Conservation (phyloP, 83 land plant genomes). For the Thuja plicata region DNA sequence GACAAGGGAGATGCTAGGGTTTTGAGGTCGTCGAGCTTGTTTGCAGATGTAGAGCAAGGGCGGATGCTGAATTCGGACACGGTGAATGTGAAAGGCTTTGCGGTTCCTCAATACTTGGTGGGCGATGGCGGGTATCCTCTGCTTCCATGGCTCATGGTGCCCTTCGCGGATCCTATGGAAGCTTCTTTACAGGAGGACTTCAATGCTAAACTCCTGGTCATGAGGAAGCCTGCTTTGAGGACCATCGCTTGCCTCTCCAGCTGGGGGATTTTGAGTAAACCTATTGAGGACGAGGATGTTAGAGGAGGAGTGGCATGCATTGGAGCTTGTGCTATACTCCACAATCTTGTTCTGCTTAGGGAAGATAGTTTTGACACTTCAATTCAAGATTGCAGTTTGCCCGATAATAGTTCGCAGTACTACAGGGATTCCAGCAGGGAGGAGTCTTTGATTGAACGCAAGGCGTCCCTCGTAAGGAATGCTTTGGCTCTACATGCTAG, state of each 20-base stretch:
- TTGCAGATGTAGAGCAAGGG: conserved; percentile 38
- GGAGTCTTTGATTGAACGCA: conserved; percentile 17
- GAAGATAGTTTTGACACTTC: conserved; percentile 40
- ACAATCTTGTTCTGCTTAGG: conserved; percentile 58
- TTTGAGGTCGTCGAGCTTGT: conserved; percentile 51
- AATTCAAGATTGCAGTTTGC: conserved; percentile 10
- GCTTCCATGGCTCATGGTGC: conserved; percentile 76
- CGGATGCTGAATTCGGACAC: conserved; percentile 24
- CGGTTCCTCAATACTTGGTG: conserved; percentile 49
- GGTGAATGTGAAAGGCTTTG: conserved; percentile 20
- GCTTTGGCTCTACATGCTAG: conserved; percentile 27
- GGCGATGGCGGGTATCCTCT: conserved; percentile 50
- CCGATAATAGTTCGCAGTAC: conserved; percentile 24
- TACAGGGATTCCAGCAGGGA: conserved; percentile 14
- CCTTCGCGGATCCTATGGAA: conserved; percentile 23
- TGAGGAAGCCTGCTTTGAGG: conserved; percentile 26
- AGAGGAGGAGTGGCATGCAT: conserved; percentile 58
- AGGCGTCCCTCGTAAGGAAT: conserved; percentile 25
- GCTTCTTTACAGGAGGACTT: conserved; percentile 49
- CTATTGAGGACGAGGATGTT: conserved; percentile 48
- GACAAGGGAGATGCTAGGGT: conserved; percentile 39
- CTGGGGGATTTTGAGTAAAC: conserved; percentile 64
- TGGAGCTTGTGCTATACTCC: conserved; percentile 70
- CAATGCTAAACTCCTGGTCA: conserved; percentile 30
- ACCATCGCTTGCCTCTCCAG: conserved; percentile 50